These are phyloP conservation scores for Saccharomycopsis microspora DNA, from an alignment of 805 yeast species.

Conservation along the genomic window DNA sequence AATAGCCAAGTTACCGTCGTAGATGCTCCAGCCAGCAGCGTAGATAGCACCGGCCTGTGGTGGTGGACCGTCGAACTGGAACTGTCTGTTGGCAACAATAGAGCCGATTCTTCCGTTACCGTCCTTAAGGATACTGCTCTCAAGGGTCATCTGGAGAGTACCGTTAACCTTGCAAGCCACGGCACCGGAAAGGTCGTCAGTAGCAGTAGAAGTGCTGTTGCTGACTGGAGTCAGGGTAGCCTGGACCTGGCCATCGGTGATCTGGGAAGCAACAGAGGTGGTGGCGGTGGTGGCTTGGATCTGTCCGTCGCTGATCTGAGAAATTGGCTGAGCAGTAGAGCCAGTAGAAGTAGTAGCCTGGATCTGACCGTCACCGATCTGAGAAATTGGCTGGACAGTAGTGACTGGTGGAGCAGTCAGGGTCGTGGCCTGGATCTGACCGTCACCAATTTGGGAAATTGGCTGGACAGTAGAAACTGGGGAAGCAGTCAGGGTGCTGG, in stretches of 20 bases:
- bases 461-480: conserved; percentile 23
- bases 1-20: conserved; percentile 50
- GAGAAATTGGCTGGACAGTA: conserved; percentile 28
- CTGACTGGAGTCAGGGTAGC: conserved; percentile 18
- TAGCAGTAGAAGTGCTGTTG: conserved; percentile 14
- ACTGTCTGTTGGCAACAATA: conserved; percentile 74
- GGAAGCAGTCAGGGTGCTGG: conserved; percentile 22
- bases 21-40: conserved; percentile 57
- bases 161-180: conserved; percentile 35
- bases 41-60: conserved; percentile 71
- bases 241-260: conserved; percentile 44
- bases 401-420: conserved; percentile 19
- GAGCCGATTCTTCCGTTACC: conserved; percentile 60
- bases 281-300: conserved; percentile 24
- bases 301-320: conserved; percentile 30
- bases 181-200: conserved; percentile 18
- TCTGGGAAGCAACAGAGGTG: conserved; percentile 27
- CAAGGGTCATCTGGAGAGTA: conserved; percentile 46
- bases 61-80: conserved; percentile 81
- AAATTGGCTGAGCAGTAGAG: conserved; percentile 21
- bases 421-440: conserved; percentile 28
- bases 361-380: conserved; percentile 36
- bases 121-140: conserved; percentile 42
- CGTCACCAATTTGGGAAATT: conserved; percentile 28
- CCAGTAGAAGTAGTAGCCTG: conserved; percentile 29